These are phyloP conservation scores for Trichoderma polysporum DNA, from an alignment of 2,329 filamentous ascomycete genomes.

Conservation along the genomic window DNA sequence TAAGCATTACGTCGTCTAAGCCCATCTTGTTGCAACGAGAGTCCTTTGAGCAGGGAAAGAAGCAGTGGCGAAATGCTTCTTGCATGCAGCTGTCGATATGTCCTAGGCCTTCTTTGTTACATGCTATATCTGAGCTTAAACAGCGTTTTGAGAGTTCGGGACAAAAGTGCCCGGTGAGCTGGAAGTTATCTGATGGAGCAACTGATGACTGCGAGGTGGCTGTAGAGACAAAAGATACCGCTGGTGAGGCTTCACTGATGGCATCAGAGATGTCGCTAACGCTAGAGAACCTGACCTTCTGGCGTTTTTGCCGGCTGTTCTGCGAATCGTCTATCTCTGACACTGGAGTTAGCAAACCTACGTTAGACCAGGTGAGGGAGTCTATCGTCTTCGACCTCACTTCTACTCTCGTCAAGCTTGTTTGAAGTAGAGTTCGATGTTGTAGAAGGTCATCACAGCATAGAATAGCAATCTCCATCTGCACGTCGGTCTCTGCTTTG, in stretches of 20 bases:
- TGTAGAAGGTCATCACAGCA: not conserved
- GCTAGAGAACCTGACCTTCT: not conserved
- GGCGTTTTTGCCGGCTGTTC: not conserved
- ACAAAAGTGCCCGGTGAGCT: conserved; percentile 4
- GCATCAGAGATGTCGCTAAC: not conserved
- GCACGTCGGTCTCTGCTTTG: not conserved
- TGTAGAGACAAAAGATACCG: not conserved
- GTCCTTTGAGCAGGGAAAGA: not conserved
- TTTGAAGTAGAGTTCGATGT: not conserved
- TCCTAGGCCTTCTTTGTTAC: not conserved
- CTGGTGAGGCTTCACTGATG: not conserved
- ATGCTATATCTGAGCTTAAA: not conserved
- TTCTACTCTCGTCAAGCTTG: not conserved
- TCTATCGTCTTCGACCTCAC: not conserved
- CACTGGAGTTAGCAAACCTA: not conserved
- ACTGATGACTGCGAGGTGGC: not conserved
- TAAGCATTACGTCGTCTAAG: not conserved
- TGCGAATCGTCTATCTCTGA: not conserved
- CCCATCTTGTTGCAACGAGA: not conserved
- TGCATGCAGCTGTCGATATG: not conserved
- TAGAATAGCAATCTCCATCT: conserved; percentile 4
- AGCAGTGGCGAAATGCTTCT: not conserved
- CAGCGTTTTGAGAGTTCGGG: not conserved
- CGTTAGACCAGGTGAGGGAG: not conserved
- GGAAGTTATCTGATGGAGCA: not conserved